phyloP scores from a whole-genome alignment of 805 yeast species.

The Torulaspora franciscae region DNA sequence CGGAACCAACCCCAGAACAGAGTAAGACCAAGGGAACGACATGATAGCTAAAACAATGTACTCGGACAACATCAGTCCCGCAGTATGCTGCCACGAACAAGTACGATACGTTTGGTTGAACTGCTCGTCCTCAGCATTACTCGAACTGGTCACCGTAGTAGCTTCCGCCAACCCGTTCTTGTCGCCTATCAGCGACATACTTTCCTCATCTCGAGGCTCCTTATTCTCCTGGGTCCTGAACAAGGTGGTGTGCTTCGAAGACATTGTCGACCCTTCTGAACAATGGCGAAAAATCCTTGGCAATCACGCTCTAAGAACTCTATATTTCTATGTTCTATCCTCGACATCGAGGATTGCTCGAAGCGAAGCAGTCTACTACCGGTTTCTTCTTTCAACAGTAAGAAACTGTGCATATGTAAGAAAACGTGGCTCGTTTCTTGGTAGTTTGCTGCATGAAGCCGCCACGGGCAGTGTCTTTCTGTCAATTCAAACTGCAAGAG shows the following conservation, averaged over 20 bases:
- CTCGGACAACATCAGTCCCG: conserved; percentile 55
- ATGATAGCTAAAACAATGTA: conserved; percentile 58
- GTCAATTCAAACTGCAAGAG: not conserved
- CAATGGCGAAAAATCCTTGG: not conserved
- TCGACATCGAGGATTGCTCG: not conserved
- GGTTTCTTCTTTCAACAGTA: not conserved
- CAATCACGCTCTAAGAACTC: not conserved
- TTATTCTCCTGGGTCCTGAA: conserved; percentile 2
- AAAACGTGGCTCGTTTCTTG: not conserved
- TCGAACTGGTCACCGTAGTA: conserved; percentile 2
- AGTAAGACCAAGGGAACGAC: conserved; percentile 65
- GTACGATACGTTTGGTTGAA: conserved; percentile 43
- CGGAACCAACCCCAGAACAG: conserved; percentile 54
- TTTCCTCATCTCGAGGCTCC: not conserved
- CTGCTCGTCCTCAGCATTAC: conserved; percentile 22
- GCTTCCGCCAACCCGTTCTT: conserved; percentile 3
- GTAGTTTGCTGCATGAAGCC: not conserved
- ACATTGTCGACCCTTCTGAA: not conserved
- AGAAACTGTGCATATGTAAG: not conserved
- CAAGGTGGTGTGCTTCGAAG: conserved; percentile 1
- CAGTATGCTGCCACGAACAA: conserved; percentile 56
- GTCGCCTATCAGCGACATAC: not conserved
- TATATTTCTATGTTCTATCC: not conserved
- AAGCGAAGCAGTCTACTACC: not conserved
- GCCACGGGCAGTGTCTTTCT: not conserved